Evolutionary conservation across 257 asterid species (phyloP).

Genomic region (Perilla frutescens): DNA sequence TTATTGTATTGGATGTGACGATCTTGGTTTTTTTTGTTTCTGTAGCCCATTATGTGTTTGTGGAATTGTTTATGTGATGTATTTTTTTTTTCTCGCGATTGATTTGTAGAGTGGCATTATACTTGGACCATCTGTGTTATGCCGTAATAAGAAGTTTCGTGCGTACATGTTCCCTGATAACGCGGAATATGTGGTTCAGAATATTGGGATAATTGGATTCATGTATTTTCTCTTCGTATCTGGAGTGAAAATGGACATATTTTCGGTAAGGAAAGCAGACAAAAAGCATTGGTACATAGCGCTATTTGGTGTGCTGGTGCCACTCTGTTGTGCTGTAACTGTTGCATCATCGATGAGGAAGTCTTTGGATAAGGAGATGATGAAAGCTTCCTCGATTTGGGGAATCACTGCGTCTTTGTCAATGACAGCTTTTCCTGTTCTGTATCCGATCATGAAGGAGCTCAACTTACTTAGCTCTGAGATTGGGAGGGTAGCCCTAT

Average conservation of each 20-base stretch:
- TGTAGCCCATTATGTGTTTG: conserved; percentile 11
- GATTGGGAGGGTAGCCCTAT: conserved; percentile 72
- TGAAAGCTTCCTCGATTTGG: conserved; percentile 52
- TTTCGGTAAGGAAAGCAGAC: conserved; percentile 41
- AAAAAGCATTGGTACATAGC: conserved; percentile 75
- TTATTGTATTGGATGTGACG: background rate
- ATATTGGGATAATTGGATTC: conserved; percentile 72
- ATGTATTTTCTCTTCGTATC: conserved; percentile 77
- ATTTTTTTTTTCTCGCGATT: background rate
- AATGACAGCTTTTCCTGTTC: conserved; percentile 71
- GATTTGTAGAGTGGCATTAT: conserved; percentile 75
- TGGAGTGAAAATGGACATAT: conserved; percentile 73
- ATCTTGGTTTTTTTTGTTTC: background rate
- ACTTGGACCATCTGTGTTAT: conserved; percentile 73
- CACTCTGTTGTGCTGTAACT: conserved; percentile 40
- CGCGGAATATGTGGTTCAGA: conserved; percentile 50
- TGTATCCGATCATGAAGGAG: conserved; percentile 70
- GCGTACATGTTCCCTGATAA: conserved; percentile 59
- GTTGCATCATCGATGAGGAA: conserved; percentile 47
- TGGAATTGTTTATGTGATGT: background rate
- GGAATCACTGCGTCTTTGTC: conserved; percentile 60
- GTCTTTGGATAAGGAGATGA: conserved; percentile 43
- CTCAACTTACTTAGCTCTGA: conserved; percentile 85
- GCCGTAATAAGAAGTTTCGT: conserved; percentile 54
- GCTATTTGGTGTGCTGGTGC: conserved; percentile 40